These are phyloP conservation scores for Aurifilum marmelostoma DNA, from an alignment of 2,329 filamentous ascomycete genomes.

Conservation along the genomic window DNA sequence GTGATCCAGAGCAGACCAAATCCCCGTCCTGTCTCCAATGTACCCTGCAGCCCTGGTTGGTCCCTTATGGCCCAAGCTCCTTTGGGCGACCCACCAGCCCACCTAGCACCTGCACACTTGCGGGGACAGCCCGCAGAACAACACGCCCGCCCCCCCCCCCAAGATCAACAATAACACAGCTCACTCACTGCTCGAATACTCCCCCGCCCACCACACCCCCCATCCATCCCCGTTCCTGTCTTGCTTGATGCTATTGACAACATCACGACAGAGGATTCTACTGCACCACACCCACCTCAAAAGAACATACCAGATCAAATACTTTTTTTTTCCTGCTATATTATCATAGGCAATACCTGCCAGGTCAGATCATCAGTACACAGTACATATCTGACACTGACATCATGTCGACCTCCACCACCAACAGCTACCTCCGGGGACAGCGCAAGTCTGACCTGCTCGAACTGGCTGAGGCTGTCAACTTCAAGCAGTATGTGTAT, in stretches of 20 bases:
- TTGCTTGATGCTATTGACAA: conserved; percentile 20
- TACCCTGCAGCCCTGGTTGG: neutral
- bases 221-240: conserved; percentile 5
- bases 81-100: neutral
- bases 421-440: conserved; percentile 73
- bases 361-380: conserved; percentile 38
- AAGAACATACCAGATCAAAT: conserved; percentile 37
- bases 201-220: conserved; percentile 14
- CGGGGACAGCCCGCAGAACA: neutral
- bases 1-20: neutral
- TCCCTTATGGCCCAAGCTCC: conserved; percentile 23
- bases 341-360: conserved; percentile 29
- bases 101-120: neutral
- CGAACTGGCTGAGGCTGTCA: conserved; percentile 72
- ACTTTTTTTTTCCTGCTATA: conserved; percentile 35
- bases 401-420: conserved; percentile 58
- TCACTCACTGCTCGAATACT: neutral
- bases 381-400: neutral
- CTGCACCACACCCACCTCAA: conserved; percentile 13
- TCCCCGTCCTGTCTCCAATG: neutral
- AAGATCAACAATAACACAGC: conserved; percentile 19
- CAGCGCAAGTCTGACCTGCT: conserved; percentile 82
- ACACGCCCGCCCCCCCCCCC: neutral
- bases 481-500: conserved; percentile 70
- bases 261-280: conserved; percentile 13